A percentile compares a stretch with the other conserved stretches of the same genome.
Conservation (phyloP, 768 basidiomycete genomes). For the Arthromyces matolae region DNA sequence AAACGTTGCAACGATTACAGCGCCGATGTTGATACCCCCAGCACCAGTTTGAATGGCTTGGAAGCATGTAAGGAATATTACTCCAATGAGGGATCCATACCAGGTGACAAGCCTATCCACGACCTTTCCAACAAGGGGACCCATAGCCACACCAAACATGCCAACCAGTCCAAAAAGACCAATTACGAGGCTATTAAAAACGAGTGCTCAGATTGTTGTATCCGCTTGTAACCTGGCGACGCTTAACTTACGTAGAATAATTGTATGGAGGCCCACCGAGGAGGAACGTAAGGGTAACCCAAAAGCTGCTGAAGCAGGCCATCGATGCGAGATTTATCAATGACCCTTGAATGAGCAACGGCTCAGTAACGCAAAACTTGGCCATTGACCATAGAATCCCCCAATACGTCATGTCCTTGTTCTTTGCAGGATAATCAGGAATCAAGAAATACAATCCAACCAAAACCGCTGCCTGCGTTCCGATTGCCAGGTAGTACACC, state of each 20-base stretch:
- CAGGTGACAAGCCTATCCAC: conserved; percentile 75
- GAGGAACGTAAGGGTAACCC: conserved; percentile 80
- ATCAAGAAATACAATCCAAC: conserved; percentile 58
- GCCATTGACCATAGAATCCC: conserved; percentile 74
- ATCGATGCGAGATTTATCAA: conserved; percentile 60
- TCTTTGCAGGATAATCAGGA: conserved; percentile 85
- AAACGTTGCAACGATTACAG: conserved; percentile 65
- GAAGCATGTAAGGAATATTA: conserved; percentile 43
- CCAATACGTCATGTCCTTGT: conserved; percentile 58
- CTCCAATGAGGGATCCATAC: conserved; percentile 64
- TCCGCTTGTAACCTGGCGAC: not conserved
- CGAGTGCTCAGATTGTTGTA: not conserved
- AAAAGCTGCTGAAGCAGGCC: conserved; percentile 55
- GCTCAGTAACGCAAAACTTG: conserved; percentile 73
- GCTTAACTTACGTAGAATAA: conserved; percentile 68
- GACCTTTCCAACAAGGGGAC: conserved; percentile 65
- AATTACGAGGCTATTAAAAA: conserved; percentile 48
- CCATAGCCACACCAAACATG: conserved; percentile 63
- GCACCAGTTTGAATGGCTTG: conserved; percentile 65
- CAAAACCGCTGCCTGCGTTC: conserved; percentile 58
- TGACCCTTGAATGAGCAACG: conserved; percentile 65
- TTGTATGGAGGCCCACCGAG: conserved; percentile 73
- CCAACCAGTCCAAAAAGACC: conserved; percentile 76
- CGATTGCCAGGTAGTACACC: conserved; percentile 77
- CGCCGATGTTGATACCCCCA: conserved; percentile 65